Percentiles rank a stretch among this genome's conserved stretches.
Conservation (phyloP, 1,139 yeast species). For the Suhomyces chickasaworum region DNA sequence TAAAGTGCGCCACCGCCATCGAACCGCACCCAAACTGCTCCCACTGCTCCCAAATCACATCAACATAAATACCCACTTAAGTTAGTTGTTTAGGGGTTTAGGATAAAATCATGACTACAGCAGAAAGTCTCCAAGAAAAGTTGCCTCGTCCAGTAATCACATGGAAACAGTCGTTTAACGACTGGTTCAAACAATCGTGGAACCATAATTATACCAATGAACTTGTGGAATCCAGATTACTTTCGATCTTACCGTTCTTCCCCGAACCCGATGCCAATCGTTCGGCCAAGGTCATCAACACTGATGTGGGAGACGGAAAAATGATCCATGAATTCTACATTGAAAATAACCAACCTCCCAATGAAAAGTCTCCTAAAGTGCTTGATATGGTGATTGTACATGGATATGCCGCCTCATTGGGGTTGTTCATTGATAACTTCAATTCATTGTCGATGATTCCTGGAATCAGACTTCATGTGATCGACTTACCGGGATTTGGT, state of each 20-base stretch:
- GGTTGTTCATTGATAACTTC: constrained; percentile 46
- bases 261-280: constrained; percentile 57
- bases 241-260: constrained; percentile 57
- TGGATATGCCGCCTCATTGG: constrained; percentile 52
- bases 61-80: too few species aligned
- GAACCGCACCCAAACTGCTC: too few species aligned
- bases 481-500: constrained; percentile 50
- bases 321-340: constrained; percentile 61
- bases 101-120: neutral
- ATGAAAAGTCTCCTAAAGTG: constrained; percentile 11
- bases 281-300: constrained; percentile 48
- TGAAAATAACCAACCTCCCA: constrained; percentile 33
- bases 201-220: constrained; percentile 26
- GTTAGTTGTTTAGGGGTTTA: too few species aligned
- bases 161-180: constrained; percentile 37
- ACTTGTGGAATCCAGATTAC: constrained; percentile 34
- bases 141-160: constrained; percentile 12
- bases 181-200: constrained; percentile 42
- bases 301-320: constrained; percentile 29
- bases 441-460: constrained; percentile 42
- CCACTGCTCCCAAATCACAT: too few species aligned
- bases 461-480: constrained; percentile 47
- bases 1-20: constrained; percentile 1
- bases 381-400: constrained; percentile 46
- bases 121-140: neutral